Evolutionary conservation across 2,329 filamentous ascomycete genomes (phyloP).

Genomic region (Fusarium sp.): DNA sequence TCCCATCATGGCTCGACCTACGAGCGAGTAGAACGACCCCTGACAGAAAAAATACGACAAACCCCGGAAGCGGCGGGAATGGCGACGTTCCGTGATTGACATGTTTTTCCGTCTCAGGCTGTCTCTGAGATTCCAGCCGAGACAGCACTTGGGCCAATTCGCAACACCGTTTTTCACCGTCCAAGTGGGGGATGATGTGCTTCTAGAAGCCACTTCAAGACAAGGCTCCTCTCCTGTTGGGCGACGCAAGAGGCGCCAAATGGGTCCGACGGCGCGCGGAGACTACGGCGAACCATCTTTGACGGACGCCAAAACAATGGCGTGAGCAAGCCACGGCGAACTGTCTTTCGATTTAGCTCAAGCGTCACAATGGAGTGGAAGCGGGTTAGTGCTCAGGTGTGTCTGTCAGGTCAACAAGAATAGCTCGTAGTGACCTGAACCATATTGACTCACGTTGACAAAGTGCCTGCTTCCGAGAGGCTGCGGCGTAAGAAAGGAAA

Average conservation of each 20-base stretch:
- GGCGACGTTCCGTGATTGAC: neutral
- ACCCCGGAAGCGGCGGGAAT: constrained; percentile 5
- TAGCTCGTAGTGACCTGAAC: neutral
- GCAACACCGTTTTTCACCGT: neutral
- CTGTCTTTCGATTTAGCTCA: neutral
- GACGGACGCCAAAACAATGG: constrained; percentile 1
- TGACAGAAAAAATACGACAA: constrained; percentile 5
- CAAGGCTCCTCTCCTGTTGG: neutral
- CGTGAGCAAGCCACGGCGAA: constrained; percentile 24
- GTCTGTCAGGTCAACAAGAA: neutral
- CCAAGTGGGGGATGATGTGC: neutral
- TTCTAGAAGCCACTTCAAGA: neutral
- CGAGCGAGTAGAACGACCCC: neutral
- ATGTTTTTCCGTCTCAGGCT: constrained; percentile 1
- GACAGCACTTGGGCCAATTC: neutral
- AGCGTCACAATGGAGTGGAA: neutral
- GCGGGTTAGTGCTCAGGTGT: neutral
- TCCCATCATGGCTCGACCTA: constrained; percentile 6
- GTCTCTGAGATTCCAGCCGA: neutral
- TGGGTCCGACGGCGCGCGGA: neutral
- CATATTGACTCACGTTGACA: neutral
- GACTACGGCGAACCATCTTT: neutral
- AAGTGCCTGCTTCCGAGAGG: neutral
- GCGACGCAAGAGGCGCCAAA: constrained; percentile 8
- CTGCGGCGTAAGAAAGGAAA: neutral